Conservation (phyloP, 148 eudicot species). For the Cornus kousa region DNA sequence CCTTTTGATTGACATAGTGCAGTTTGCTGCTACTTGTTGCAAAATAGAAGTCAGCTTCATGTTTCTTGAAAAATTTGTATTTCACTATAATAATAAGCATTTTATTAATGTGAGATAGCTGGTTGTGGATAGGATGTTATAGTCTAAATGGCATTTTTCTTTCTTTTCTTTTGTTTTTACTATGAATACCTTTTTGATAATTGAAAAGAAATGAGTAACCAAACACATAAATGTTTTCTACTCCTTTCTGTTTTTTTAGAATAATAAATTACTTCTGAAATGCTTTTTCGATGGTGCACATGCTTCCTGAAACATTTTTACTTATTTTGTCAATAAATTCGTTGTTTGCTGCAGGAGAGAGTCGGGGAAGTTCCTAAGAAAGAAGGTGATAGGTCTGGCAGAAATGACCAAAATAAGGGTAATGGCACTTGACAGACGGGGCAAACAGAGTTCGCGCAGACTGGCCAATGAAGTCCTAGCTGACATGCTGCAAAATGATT, state of each 20-base stretch:
- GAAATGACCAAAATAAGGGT: constrained; percentile 30
- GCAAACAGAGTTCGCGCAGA: constrained; percentile 30
- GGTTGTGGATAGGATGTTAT: too few relatives aligned
- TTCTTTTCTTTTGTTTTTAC: too few relatives aligned
- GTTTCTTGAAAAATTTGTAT: not conserved
- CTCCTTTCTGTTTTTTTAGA: too few relatives aligned
- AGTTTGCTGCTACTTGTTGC: not conserved
- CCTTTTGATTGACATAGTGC: not conserved
- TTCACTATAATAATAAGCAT: not conserved
- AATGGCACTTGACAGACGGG: constrained; percentile 30
- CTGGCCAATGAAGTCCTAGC: constrained; percentile 28
- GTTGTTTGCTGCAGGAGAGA: constrained; percentile 50
- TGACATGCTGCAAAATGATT: constrained; percentile 11
- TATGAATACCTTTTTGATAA: too few relatives aligned
- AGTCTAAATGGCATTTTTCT: too few relatives aligned
- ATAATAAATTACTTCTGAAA: too few relatives aligned
- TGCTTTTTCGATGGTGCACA: too few relatives aligned
- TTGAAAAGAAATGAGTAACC: too few relatives aligned
- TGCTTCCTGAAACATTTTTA: not conserved
- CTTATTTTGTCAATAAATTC: not conserved
- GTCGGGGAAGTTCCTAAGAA: constrained; percentile 45
- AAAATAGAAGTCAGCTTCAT: not conserved
- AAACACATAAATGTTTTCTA: too few relatives aligned
- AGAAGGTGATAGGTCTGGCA: constrained; percentile 37
- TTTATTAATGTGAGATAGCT: too few relatives aligned